Conservation (phyloP, 345 rosid genomes). For the Nephelium lappaceum region DNA sequence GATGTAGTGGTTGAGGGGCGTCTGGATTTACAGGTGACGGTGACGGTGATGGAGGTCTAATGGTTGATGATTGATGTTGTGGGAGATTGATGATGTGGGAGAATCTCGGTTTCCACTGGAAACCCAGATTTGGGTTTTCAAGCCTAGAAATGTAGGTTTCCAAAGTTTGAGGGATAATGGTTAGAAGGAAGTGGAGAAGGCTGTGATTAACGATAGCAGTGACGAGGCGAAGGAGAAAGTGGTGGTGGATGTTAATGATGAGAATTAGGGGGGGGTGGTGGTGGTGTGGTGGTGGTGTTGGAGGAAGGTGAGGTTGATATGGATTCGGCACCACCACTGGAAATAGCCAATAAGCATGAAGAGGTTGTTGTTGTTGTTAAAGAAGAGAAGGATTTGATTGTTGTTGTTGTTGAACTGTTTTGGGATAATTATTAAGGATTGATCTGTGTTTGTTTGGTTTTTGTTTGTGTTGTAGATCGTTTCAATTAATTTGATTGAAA, state of each 20-base stretch:
- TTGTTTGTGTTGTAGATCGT: slow-evolving; percentile 58
- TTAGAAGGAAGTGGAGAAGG: slow-evolving; percentile 36
- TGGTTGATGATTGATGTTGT: no score
- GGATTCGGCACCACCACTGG: slow-evolving; percentile 50
- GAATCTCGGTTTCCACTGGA: no score
- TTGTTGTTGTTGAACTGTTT: slow-evolving; percentile 21
- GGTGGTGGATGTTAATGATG: slow-evolving; percentile 19
- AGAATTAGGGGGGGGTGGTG: slow-evolving; percentile 94
- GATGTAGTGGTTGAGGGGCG: no score
- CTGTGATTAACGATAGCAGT: slow-evolving; percentile 59
- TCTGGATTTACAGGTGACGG: no score
- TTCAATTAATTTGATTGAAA: slow-evolving; percentile 60
- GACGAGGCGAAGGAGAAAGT: slow-evolving; percentile 46
- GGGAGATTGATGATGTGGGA: no score
- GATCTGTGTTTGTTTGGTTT: slow-evolving; percentile 21
- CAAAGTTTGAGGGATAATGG: slow-evolving; percentile 11
- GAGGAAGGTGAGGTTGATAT: slow-evolving; percentile 98
- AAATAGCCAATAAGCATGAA: no score
- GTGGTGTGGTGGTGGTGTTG: no score
- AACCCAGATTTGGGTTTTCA: no score
- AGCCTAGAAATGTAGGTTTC: no score
- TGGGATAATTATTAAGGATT: background rate
- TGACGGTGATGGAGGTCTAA: no score
- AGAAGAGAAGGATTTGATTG: slow-evolving; percentile 33
- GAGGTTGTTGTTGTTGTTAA: slow-evolving; percentile 42